phyloP scores from a whole-genome alignment of 768 basidiomycete genomes.

The Termitomyces sp. region DNA sequence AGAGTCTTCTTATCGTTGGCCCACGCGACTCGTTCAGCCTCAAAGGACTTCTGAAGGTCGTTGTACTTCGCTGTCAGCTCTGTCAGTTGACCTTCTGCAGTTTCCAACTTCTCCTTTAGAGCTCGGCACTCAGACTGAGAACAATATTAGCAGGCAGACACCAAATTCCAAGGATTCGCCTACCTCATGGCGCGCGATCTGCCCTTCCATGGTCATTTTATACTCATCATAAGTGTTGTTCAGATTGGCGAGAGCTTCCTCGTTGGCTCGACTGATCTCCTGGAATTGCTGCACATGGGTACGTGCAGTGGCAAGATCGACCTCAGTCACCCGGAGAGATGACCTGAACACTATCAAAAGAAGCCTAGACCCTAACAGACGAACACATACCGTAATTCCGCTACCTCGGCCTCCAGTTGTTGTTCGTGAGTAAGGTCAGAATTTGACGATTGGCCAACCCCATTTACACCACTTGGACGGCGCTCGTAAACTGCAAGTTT shows the following conservation, averaged over 20 bases:
- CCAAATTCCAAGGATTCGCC: conserved; percentile 12
- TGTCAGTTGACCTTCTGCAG: conserved; percentile 52
- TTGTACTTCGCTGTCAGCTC: conserved; percentile 48
- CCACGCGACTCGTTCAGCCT: conserved; percentile 70
- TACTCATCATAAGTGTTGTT: conserved; percentile 80
- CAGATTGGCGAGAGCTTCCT: conserved; percentile 68
- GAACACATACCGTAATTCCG: conserved; percentile 68
- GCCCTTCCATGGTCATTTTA: conserved; percentile 68
- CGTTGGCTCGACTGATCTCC: conserved; percentile 81
- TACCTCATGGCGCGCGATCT: conserved; percentile 69
- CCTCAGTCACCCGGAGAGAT: conserved; percentile 72
- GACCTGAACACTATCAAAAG: conserved; percentile 44
- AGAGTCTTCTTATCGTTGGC: conserved; percentile 76
- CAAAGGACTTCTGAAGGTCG: conserved; percentile 64
- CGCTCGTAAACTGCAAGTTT: conserved; percentile 88
- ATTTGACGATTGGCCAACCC: conserved; percentile 34
- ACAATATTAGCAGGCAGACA: neutral
- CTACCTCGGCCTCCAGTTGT: conserved; percentile 81
- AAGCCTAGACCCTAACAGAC: neutral
- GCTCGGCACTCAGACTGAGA: conserved; percentile 61
- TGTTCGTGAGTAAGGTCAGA: conserved; percentile 65
- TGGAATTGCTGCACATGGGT: conserved; percentile 83
- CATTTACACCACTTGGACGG: conserved; percentile 38
- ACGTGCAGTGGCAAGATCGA: conserved; percentile 70
- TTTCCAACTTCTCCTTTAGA: conserved; percentile 60